These are phyloP conservation scores for Talaromyces rugulosus DNA, from an alignment of 2,329 filamentous ascomycete species.

Conservation along the genomic window DNA sequence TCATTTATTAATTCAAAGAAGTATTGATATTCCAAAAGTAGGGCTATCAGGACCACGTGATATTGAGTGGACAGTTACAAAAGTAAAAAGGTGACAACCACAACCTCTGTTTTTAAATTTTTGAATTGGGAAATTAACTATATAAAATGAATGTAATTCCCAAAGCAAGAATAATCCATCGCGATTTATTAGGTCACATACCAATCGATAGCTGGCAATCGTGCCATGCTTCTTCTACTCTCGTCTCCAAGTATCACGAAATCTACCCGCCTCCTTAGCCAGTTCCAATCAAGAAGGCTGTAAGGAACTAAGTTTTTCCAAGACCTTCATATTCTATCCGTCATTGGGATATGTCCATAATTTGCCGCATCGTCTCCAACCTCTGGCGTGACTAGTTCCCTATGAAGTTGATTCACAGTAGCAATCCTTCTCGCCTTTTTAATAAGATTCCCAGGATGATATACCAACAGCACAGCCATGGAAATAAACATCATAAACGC, in stretches of 20 bases:
- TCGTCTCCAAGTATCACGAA: too few relatives aligned
- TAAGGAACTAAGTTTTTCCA: background rate
- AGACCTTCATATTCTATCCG: background rate
- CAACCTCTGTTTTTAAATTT: background rate
- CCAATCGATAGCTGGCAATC: too few relatives aligned
- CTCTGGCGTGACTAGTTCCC: background rate
- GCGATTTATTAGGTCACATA: too few relatives aligned
- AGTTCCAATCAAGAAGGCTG: background rate
- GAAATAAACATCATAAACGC: constrained; percentile 23
- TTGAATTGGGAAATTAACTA: background rate
- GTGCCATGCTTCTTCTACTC: too few relatives aligned
- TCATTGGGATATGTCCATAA: background rate
- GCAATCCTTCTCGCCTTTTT: background rate
- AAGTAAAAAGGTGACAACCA: background rate
- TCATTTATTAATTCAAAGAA: background rate
- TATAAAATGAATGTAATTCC: background rate
- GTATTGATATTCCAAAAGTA: too few relatives aligned
- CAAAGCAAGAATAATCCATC: background rate
- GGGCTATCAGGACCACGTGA: background rate
- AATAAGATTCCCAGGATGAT: constrained; percentile 3
- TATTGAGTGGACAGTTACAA: background rate
- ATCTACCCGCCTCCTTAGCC: too few relatives aligned
- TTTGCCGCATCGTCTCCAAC: background rate
- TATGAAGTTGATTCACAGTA: background rate
- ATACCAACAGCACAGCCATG: constrained; percentile 18